These are phyloP conservation scores for Trichoderma atroviride DNA, from an alignment of 2,329 filamentous ascomycete genomes.

Conservation along the genomic window DNA sequence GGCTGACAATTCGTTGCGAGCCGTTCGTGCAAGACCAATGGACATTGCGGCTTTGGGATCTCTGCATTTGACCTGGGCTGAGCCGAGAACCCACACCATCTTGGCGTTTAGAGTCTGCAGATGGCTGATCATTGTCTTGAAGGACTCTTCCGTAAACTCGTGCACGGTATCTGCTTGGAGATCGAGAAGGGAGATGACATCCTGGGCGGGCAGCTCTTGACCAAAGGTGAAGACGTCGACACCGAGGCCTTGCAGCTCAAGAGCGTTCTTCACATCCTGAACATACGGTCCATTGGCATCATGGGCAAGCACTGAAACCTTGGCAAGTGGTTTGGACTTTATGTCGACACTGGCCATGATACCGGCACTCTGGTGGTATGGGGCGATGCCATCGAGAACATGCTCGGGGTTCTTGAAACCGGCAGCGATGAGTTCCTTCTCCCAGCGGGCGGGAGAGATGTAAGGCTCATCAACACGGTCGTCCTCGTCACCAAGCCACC, in stretches of 20 bases:
- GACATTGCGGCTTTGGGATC: constrained; percentile 23
- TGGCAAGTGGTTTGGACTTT: background rate
- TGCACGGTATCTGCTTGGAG: constrained; percentile 7
- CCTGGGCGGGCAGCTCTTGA: background rate
- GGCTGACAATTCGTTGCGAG: constrained; percentile 22
- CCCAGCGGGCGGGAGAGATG: constrained; percentile 34
- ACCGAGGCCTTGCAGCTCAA: background rate
- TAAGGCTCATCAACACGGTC: constrained; percentile 34
- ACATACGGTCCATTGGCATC: background rate
- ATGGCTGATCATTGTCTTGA: constrained; percentile 8
- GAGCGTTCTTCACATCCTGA: background rate
- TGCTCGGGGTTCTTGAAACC: constrained; percentile 32
- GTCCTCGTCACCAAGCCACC: constrained; percentile 42
- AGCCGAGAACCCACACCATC: constrained; percentile 8
- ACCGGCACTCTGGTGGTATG: background rate
- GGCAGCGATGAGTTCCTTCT: constrained; percentile 32
- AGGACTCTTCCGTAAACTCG: background rate
- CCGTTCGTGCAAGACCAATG: constrained; percentile 20
- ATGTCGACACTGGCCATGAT: constrained; percentile 2
- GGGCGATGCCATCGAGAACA: background rate
- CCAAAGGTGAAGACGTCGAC: constrained; percentile 19
- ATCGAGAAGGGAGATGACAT: constrained; percentile 21
- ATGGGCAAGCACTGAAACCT: background rate
- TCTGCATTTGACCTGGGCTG: constrained; percentile 14
- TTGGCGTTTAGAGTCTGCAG: background rate